Base-by-base conservation (phyloP, 2,329 filamentous ascomycete genomes). In the Neophaeococcomyces mojaviensis region DNA sequence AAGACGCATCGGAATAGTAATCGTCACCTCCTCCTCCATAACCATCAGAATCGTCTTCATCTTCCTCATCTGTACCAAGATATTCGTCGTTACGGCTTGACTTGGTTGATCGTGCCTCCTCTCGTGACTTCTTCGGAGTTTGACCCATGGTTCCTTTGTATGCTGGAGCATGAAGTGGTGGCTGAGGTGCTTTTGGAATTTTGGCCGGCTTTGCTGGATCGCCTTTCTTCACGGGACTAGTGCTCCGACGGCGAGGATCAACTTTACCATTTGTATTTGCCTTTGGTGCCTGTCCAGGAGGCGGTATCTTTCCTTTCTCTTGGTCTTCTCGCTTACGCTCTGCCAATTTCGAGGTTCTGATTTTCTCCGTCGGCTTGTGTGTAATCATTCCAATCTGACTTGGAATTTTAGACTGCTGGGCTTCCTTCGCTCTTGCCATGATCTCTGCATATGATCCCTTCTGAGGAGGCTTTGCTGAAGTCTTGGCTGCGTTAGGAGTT, bases 371-470 rank as follows among this genome's bases (percentile, higher is more conserved):
- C 3, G 66, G 46, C 53, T 80, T 77, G 55, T 81, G 74, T 58
- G 76, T 78, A 59, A 80, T 73, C 36, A 71, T 66, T 32, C 75
- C 76, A 31, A 74, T 61, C 45, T 59, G 51, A 31, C 54, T 55
- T 61, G 19, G 68, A 63, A 12, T 67, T 68, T 52, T 68, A 66
- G 41, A 34, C 41, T 50, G 48, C 39, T 67, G 62, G 28, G 72
- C 64, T 56, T 69, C 70, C 46, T 70, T 68, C 39, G 73, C 73
- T 58, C 80, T 76, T 36, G 79, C 79, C 54, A 82, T 70, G 35
- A 81, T 68, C 40, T 78, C 77, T 35, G 77, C 72, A 60, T 74
- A 83, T 1, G 74, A 77, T 22, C 76, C 75, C 55, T 74, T 76
- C 49, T 76, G 76, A 4, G 74, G 73, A 3, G 72, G 63, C 44